Evolutionary conservation across 305 asterid species (phyloP).

Genomic region (Fraxinus nigra): DNA sequence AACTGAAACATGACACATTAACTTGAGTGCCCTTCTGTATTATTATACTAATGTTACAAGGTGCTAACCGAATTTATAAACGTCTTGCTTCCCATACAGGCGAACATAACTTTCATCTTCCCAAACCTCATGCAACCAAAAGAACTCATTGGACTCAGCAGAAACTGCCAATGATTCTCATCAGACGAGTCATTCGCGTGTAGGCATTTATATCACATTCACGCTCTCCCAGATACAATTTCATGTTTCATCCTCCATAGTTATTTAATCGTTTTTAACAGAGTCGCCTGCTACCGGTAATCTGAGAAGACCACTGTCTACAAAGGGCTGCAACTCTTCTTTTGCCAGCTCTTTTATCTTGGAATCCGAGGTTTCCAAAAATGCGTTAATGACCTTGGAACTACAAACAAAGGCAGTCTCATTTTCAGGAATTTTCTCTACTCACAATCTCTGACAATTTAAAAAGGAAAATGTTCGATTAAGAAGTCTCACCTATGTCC

Average conservation of each 20-base stretch:
- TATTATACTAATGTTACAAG: neutral
- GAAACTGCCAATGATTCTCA: neutral
- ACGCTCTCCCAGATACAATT: neutral
- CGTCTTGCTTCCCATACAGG: neutral
- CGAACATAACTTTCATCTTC: conserved; percentile 27
- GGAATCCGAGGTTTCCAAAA: conserved; percentile 58
- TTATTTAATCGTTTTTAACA: conserved; percentile 20
- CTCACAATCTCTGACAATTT: neutral
- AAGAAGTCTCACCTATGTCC: conserved; percentile 69
- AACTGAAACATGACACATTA: neutral
- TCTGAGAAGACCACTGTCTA: conserved; percentile 55
- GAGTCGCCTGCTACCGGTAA: conserved; percentile 34
- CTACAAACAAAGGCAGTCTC: conserved; percentile 33
- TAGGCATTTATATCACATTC: neutral
- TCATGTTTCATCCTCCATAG: neutral
- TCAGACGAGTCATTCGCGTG: neutral
- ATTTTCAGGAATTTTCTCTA: neutral
- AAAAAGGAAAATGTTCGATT: neutral
- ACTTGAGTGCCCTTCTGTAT: neutral
- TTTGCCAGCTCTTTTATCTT: conserved; percentile 47
- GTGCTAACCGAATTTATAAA: neutral
- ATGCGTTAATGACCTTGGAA: conserved; percentile 62
- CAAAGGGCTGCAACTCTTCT: conserved; percentile 68
- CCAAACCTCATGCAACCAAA: neutral
- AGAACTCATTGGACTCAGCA: neutral